A percentile compares a stretch with the other conserved stretches of the same genome.
Conservation (phyloP, 805 yeast genomes). For the Sugiyamaella floridensis region DNA sequence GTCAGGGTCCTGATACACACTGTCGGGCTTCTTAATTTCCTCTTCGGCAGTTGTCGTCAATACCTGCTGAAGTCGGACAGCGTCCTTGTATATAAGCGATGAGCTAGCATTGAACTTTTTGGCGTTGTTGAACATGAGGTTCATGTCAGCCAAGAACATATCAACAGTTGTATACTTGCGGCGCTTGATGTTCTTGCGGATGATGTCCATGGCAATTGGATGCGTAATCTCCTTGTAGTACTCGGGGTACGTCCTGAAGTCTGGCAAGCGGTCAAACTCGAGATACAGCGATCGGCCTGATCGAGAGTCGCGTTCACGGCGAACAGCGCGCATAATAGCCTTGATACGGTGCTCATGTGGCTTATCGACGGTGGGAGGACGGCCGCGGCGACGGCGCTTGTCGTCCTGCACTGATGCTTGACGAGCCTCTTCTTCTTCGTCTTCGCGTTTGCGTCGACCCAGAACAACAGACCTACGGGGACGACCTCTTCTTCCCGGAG, state of each 20-base stretch:
- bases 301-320: slow-evolving; percentile 56
- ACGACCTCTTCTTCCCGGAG: slow-evolving; percentile 26
- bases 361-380: slow-evolving; percentile 86
- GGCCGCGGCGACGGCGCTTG: slow-evolving; percentile 63
- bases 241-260: slow-evolving; percentile 45
- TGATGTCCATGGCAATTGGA: slow-evolving; percentile 39
- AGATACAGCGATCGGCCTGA: slow-evolving; percentile 44
- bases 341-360: slow-evolving; percentile 92
- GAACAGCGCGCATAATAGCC: slow-evolving; percentile 71
- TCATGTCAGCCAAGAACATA: slow-evolving; percentile 69
- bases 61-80: slow-evolving; percentile 54
- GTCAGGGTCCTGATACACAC: slow-evolving; percentile 49
- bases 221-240: slow-evolving; percentile 39
- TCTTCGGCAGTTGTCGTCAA: slow-evolving; percentile 50
- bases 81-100: slow-evolving; percentile 52
- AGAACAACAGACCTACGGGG: slow-evolving; percentile 21
- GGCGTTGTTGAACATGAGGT: slow-evolving; percentile 66
- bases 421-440: slow-evolving; percentile 26
- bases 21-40: slow-evolving; percentile 77
- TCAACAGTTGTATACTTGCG: slow-evolving; percentile 75
- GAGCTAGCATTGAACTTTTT: slow-evolving; percentile 56
- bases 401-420: slow-evolving; percentile 31
- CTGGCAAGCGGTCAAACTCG: slow-evolving; percentile 79
- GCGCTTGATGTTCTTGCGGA: slow-evolving; percentile 76
- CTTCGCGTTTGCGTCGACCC: slow-evolving; percentile 20